Conservation (phyloP, 306 rosid species). For the Abrus precatorius region DNA sequence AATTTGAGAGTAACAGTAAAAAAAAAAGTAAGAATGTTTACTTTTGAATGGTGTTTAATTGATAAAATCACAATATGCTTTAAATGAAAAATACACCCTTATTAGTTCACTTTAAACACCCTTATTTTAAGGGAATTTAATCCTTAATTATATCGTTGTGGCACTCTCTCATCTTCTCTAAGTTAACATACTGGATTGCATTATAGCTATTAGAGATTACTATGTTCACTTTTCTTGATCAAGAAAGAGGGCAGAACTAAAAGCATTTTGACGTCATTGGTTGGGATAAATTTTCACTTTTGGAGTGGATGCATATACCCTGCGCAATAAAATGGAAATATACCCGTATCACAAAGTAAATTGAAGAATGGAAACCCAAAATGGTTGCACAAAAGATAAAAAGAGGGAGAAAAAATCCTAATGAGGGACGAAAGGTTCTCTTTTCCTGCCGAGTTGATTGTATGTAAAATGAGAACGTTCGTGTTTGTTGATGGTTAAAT, state of each 20-base stretch:
- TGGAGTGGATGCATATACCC: conserved; percentile 27
- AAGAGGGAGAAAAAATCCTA: neutral
- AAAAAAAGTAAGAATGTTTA: neutral
- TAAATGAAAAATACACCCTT: neutral
- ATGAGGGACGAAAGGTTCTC: neutral
- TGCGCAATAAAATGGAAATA: conserved; percentile 17
- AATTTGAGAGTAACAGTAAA: neutral
- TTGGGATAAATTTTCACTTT: conserved; percentile 34
- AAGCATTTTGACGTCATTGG: conserved; percentile 37
- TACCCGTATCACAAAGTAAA: conserved; percentile 9
- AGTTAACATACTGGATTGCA: conserved; percentile 25
- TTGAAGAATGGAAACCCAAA: conserved; percentile 25
- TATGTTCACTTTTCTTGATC: conserved; percentile 14
- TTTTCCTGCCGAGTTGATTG: neutral
- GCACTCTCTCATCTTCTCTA: neutral
- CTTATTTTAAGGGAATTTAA: neutral
- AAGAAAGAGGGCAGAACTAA: neutral
- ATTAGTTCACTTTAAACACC: conserved; percentile 1
- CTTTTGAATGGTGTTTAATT: neutral
- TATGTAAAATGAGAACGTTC: neutral
- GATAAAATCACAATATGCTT: neutral
- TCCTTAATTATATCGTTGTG: conserved; percentile 9
- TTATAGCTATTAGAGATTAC: conserved; percentile 11
- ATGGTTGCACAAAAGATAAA: neutral
- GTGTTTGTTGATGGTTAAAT: conserved; percentile 8